Evolutionary conservation across 2,329 filamentous ascomycete genomes (phyloP), one percentile per base, ranked within the genome.

Genomic region (Colletotrichum tamarilloi): DNA sequence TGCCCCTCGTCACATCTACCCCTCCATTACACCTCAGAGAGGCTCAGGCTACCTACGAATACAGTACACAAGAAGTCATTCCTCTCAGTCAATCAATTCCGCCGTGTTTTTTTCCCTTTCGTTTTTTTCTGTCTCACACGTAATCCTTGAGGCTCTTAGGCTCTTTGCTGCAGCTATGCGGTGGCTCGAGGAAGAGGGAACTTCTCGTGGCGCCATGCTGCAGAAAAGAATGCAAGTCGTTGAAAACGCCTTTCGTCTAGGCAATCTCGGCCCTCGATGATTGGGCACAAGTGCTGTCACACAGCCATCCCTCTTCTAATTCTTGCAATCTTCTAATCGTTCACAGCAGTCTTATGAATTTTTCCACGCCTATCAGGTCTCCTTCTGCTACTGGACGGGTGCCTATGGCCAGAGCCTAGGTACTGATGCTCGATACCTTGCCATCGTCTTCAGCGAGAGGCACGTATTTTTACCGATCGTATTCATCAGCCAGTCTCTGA

Each of bases 271-370:
- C 62, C 71, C 49, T 67, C 58, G 38, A 46, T 67, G 38, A 59
- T 72, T 68, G 68, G 72, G 72, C 58, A 59, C 42, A 22, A 71
- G 38, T 71, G 67, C 60, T 71, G 71, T 32, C 57, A 71, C 53
- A 53, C 59, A 72, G 59, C 42, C 64, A 16, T 9, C 59, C 42
- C 53, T 53, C 12, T 60, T 22, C 35, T 7, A 4, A 3, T 24
- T 35, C 38, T 38, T 46, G 26, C 28, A 65, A 38, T 70, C 32
- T 65, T 35, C 35, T 42, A 28, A n/a, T 11, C 11, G 19, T 24
- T 26, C 35, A 11, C 30, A 22, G n/a, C 63, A 24, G 46, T 28
- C 14, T 35, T 53, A 12, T 16, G 8, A 28, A 6, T 22, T 24
- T 24, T 56, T 35, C 32, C 24, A 28, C 30, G 22, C 57, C 57